Percentiles rank a stretch among this genome's conserved stretches.
These are phyloP conservation scores for Zymoseptoria tritici DNA, from an alignment of 2,329 filamentous ascomycete genomes.

Conservation along the genomic window DNA sequence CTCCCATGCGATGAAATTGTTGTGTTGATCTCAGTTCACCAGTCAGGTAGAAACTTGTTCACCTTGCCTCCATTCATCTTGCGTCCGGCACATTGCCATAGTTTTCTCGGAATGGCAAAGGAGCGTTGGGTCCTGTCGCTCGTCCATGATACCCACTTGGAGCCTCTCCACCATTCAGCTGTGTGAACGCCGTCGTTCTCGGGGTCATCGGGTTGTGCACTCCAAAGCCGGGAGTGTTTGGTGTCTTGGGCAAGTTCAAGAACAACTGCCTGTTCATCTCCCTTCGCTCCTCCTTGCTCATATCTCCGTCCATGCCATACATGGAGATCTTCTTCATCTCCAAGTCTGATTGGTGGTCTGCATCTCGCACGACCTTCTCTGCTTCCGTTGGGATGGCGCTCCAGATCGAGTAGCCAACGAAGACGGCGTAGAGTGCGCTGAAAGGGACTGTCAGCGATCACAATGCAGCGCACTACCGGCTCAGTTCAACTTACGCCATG, in stretches of 20 bases:
- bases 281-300: conserved; percentile 44
- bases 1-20: no score
- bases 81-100: conserved; percentile 17
- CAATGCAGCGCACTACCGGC: neutral
- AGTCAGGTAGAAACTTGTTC: no score
- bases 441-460: conserved; percentile 4
- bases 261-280: conserved; percentile 47
- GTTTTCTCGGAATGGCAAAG: conserved; percentile 25
- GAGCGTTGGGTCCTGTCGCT: conserved; percentile 8
- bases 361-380: conserved; percentile 25
- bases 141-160: conserved; percentile 4
- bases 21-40: no score
- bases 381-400: conserved; percentile 40
- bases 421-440: conserved; percentile 55
- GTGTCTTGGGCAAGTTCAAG: conserved; percentile 36
- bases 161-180: conserved; percentile 34
- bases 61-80: conserved; percentile 6
- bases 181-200: conserved; percentile 61
- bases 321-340: conserved; percentile 49
- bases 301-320: conserved; percentile 33
- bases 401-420: conserved; percentile 53
- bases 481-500: conserved; percentile 55
- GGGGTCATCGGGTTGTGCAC: conserved; percentile 48
- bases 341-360: conserved; percentile 21
- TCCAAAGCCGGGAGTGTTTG: conserved; percentile 36